phyloP scores from a whole-genome alignment of 1,284 basidiomycete species.

The Xerocomus amazonicus region DNA sequence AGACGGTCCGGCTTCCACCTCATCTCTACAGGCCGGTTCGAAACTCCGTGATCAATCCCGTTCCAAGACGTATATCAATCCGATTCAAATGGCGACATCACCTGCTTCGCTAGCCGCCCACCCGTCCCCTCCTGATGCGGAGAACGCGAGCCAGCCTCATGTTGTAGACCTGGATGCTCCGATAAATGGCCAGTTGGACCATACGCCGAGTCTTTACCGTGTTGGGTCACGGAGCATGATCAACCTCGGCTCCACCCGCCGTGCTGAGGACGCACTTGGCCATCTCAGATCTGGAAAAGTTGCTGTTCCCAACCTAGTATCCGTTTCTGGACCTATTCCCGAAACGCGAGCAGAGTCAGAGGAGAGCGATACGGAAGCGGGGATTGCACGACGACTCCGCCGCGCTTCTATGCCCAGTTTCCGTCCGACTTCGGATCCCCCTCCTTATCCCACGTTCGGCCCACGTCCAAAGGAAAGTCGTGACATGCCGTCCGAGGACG shows the following conservation, averaged over 20 bases:
- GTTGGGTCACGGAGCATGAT: constrained; percentile 51
- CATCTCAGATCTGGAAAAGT: constrained; percentile 16
- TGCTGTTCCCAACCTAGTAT: constrained; percentile 8
- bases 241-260: constrained; percentile 33
- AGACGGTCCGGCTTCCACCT: constrained; percentile 6
- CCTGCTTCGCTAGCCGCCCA: constrained; percentile 10
- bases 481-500: constrained; percentile 32
- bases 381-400: constrained; percentile 27
- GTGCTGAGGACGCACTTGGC: constrained; percentile 5
- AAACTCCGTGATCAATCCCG: constrained; percentile 29
- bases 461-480: constrained; percentile 22
- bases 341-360: constrained; percentile 17
- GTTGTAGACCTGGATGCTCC: constrained; percentile 4
- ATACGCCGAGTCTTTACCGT: constrained; percentile 27
- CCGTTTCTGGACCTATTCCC: constrained; percentile 10
- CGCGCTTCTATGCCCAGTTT: constrained; percentile 36
- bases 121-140: constrained; percentile 16
- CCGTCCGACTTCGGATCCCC: constrained; percentile 31
- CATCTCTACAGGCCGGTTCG: constrained; percentile 5
- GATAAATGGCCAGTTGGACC: constrained; percentile 10
- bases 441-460: constrained; percentile 34
- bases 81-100: constrained; percentile 8
- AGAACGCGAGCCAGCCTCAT: constrained; percentile 1
- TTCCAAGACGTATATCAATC: constrained; percentile 20
- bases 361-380: constrained; percentile 24